Percentiles rank a stretch among this genome's conserved stretches.
These are phyloP conservation scores for Blastobotrys peoriensis DNA, from an alignment of 805 yeast genomes.

Conservation along the genomic window DNA sequence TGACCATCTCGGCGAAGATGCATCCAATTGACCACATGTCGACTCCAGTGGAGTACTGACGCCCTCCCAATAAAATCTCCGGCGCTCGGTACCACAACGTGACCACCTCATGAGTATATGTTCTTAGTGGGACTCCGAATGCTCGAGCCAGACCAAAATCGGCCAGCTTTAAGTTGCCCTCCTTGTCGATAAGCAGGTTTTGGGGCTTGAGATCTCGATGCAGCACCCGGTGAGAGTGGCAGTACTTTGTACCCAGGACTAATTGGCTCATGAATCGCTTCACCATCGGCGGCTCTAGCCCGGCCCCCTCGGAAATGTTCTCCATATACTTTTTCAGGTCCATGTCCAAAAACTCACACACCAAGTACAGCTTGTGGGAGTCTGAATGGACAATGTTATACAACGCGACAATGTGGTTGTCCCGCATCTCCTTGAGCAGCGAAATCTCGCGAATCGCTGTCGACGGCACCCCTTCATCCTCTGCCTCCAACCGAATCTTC, in stretches of 20 bases:
- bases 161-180: slow-evolving; percentile 85
- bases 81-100: slow-evolving; percentile 98
- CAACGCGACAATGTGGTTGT: slow-evolving; percentile 85
- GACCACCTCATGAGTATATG: slow-evolving; percentile 97
- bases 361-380: slow-evolving; percentile 84
- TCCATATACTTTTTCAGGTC: slow-evolving; percentile 98
- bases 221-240: slow-evolving; percentile 89
- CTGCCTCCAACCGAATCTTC: slow-evolving; percentile 91
- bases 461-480: slow-evolving; percentile 97
- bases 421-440: slow-evolving; percentile 84
- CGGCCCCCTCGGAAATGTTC: slow-evolving; percentile 82
- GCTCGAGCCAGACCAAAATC: slow-evolving; percentile 97
- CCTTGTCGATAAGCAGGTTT: slow-evolving; percentile 87
- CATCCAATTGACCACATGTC: slow-evolving; percentile 99
- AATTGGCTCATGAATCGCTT: slow-evolving; percentile 90
- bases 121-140: slow-evolving; percentile 93
- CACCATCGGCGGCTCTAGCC: slow-evolving; percentile 83
- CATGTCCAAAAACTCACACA: slow-evolving; percentile 87
- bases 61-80: slow-evolving; percentile 90
- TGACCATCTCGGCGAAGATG: slow-evolving; percentile 96
- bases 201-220: slow-evolving; percentile 98
- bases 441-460: slow-evolving; percentile 97
- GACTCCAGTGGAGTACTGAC: slow-evolving; percentile 95
- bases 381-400: slow-evolving; percentile 95
- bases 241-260: slow-evolving; percentile 83